These are phyloP conservation scores for Sarocladium oryzae DNA, from an alignment of 2,329 filamentous ascomycete genomes.

Conservation along the genomic window DNA sequence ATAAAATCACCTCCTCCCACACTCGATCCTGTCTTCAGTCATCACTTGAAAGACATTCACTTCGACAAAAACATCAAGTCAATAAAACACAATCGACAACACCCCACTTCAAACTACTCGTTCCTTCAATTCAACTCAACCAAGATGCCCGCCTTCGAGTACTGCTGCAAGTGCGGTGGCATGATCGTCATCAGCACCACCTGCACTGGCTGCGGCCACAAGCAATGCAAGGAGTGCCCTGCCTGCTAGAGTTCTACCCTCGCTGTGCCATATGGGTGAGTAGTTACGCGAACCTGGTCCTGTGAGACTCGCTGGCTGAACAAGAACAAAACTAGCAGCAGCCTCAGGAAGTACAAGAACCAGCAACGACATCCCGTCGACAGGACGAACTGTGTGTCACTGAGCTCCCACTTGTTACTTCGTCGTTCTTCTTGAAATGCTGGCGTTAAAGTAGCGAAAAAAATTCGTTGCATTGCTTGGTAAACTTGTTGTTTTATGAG, in stretches of 20 bases:
- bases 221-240: slow-evolving; percentile 42
- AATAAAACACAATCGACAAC: slow-evolving; percentile 2
- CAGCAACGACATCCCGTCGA: no score
- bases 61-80: no score
- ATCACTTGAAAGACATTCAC: no score
- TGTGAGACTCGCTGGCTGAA: no score
- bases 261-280: background rate
- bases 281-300: no score
- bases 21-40: no score
- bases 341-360: no score
- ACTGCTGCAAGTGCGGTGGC: slow-evolving; percentile 49
- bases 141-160: slow-evolving; percentile 40
- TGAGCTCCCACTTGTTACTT: no score
- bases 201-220: slow-evolving; percentile 44
- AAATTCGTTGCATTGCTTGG: background rate
- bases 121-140: slow-evolving; percentile 10
- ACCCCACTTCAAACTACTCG: slow-evolving; percentile 11
- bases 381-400: no score
- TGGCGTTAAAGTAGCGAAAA: background rate
- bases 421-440: background rate
- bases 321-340: no score
- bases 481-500: background rate
- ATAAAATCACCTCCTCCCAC: no score
- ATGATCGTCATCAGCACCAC: slow-evolving; percentile 52
- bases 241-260: slow-evolving; percentile 21